Base-by-base conservation (phyloP, 805 yeast genomes). In the Wickerhamomyces mucosus region DNA sequence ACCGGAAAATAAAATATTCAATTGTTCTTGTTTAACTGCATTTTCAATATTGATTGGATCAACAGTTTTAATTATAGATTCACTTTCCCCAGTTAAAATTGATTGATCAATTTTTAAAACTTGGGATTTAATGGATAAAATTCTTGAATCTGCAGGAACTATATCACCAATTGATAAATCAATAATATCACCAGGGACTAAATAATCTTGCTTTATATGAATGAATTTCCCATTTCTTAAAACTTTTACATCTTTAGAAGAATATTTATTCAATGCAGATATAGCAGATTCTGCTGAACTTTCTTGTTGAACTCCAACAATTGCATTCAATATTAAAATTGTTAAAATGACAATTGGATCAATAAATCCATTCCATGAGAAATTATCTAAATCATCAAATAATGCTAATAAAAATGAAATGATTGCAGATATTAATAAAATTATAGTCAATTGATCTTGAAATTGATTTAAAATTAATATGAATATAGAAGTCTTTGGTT, bases 261-360 rank as follows among this genome's bases (percentile, higher is more conserved):
- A 50, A 34, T 68, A 63, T 18, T 61, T 59, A 33, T 63, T 56
- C 39, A 68, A 53, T 6, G 72, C 69, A 7, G 69, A 61, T 56
- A 68, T 68, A 5, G 73, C 69, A 24, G 63, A 54, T 41, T 68
- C 74, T 9, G 74, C 74, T 29, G 65, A 60, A 14, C 59, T 50
- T 42, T 68, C 74, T 43, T 68, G 73, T 22, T 65, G 56, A 23
- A 67, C 69, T 13, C 74, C 74, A 14, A 68, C 69, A 8, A 57
- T 45, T 21, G 71, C 66, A 37, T 68, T 68, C 21, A 68, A 51
- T 5, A 58, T 47, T 5, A 68, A 60, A 25, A 68, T 71, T 27
- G 58, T 52, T 6, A 59, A 63, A 43, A 68, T 68, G 11, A 68
- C 74, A 9, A 55, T 41, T 10, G 59, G 62, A 31, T 57, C 62